Evolutionary conservation across 257 asterid genomes (phyloP).

Genomic region (Lithospermum erythrorhizon): DNA sequence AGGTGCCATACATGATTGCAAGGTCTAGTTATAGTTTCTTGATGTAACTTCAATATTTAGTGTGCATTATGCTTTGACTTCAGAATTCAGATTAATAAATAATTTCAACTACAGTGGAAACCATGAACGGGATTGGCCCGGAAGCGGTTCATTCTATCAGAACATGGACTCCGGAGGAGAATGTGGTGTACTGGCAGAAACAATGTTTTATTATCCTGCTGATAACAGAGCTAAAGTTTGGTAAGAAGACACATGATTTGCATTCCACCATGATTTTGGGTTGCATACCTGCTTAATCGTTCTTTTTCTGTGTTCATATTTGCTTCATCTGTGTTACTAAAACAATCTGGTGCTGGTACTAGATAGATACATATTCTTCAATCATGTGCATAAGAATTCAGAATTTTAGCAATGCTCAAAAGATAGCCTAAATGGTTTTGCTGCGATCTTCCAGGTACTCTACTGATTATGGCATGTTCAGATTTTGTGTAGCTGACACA

Average conservation of each 20-base stretch:
- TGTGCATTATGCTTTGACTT: neutral
- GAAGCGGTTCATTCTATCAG: neutral
- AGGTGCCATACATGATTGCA: conserved; percentile 82
- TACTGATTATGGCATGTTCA: conserved; percentile 85
- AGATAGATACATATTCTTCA: neutral
- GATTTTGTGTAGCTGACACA: conserved; percentile 76
- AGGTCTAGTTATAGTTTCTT: conserved; percentile 28
- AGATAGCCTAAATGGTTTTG: neutral
- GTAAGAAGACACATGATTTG: conserved; percentile 21
- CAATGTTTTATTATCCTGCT: neutral
- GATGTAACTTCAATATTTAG: neutral
- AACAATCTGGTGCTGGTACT: neutral
- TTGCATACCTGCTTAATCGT: neutral
- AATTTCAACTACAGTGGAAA: conserved; percentile 50
- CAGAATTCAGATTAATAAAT: neutral
- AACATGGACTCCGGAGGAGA: neutral
- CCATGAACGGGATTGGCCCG: neutral
- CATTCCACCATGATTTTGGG: neutral
- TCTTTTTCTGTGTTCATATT: neutral
- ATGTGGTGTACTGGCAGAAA: neutral
- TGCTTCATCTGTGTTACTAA: neutral
- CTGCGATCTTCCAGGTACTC: conserved; percentile 41
- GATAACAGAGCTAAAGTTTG: conserved; percentile 67
- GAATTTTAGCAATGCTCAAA: no score
- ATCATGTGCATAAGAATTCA: neutral